Percentiles rank a stretch among this genome's conserved stretches.
These are phyloP conservation scores for Candida orba DNA, from an alignment of 805 yeast genomes.

Conservation along the genomic window DNA sequence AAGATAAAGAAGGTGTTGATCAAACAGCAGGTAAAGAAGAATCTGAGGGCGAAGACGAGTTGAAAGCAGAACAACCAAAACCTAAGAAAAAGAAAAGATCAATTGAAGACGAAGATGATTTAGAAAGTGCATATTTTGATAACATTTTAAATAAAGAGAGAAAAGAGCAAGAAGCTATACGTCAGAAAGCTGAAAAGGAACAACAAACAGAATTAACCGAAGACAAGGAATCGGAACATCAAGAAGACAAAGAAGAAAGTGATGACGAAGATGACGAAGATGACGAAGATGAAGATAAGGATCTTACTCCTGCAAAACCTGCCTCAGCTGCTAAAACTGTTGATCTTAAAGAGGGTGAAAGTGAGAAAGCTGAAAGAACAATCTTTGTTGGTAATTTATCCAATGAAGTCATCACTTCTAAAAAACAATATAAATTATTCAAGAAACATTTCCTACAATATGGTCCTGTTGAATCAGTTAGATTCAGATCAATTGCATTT, in stretches of 20 bases:
- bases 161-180: constrained; percentile 24
- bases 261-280: constrained; percentile 11
- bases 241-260: constrained; percentile 17
- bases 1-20: constrained; percentile 8
- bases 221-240: constrained; percentile 16
- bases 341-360: constrained; percentile 62
- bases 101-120: constrained; percentile 35
- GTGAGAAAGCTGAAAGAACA: constrained; percentile 77
- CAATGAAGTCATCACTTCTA: constrained; percentile 54
- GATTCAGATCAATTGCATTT: constrained; percentile 91
- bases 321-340: constrained; percentile 30
- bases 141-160: constrained; percentile 29
- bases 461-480: constrained; percentile 54
- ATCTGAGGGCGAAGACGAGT: constrained; percentile 18
- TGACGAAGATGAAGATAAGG: constrained; percentile 15
- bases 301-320: constrained; percentile 18
- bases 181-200: constrained; percentile 24
- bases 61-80: constrained; percentile 5
- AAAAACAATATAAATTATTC: constrained; percentile 53
- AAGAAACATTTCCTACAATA: constrained; percentile 46
- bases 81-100: constrained; percentile 17
- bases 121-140: constrained; percentile 47
- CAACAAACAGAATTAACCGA: constrained; percentile 24
- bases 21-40: constrained; percentile 15
- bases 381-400: constrained; percentile 85